Percentiles rank a stretch among this genome's conserved stretches.
Evolutionary conservation across 768 basidiomycete species (phyloP).

Genomic region (Phanerochaete sordida): DNA sequence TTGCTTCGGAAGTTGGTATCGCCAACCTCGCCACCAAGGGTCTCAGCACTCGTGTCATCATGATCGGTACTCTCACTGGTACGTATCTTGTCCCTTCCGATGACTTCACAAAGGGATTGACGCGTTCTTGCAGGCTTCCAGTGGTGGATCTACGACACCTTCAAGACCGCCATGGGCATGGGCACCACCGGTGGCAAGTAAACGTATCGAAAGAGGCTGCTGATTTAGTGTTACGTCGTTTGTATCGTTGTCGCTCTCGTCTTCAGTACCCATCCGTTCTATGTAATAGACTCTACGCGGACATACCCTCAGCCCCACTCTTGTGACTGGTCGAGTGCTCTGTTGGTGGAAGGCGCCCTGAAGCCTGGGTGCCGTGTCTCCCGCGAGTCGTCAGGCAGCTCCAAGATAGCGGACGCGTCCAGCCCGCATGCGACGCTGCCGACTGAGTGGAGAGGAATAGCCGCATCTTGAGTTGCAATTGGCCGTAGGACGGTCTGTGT

Average conservation of each 20-base stretch:
- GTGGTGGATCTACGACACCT: slow-evolving; percentile 92
- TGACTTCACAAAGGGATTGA: slow-evolving; percentile 4
- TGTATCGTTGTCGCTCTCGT: slow-evolving; percentile 3
- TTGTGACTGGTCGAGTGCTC: background rate
- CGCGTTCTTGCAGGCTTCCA: slow-evolving; percentile 68
- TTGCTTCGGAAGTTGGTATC: slow-evolving; percentile 69
- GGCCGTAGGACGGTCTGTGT: too few relatives aligned
- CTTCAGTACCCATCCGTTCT: background rate
- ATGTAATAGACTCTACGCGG: slow-evolving; percentile 6
- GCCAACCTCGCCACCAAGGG: slow-evolving; percentile 73
- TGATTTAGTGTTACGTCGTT: background rate
- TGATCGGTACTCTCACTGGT: slow-evolving; percentile 50
- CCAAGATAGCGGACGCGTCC: too few relatives aligned
- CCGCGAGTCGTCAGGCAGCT: too few relatives aligned
- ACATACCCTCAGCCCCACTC: background rate
- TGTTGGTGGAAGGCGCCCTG: too few relatives aligned
- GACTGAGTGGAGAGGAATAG: too few relatives aligned
- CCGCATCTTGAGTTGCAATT: too few relatives aligned
- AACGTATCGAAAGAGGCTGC: slow-evolving; percentile 18
- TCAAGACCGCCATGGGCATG: slow-evolving; percentile 81
- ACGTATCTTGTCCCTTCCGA: background rate
- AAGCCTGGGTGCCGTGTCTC: too few relatives aligned
- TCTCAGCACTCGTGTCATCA: slow-evolving; percentile 81
- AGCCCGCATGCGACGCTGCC: too few relatives aligned
- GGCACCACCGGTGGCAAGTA: slow-evolving; percentile 90